Base-by-base conservation (phyloP, 805 yeast genomes). In the Saccharomycopsis sp. region DNA sequence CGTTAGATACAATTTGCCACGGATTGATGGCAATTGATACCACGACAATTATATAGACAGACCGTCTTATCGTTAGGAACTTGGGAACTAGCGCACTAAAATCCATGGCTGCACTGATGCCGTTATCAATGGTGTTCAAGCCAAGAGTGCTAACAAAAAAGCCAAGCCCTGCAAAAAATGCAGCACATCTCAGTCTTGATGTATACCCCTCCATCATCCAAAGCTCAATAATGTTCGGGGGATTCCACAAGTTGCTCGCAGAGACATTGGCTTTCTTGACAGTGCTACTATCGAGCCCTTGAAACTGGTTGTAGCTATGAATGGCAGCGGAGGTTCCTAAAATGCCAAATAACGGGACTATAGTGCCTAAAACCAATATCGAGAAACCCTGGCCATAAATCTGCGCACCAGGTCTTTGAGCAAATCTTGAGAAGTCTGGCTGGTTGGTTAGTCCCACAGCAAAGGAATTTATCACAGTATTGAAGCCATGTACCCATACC, bases 51-150 rank as follows among this genome's bases (percentile, higher is more conserved):
- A 29, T 7, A 29, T 29, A 29, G 12, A 29, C 37, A 29, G 37
- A 29, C 37, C 37, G 37, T 29, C 37, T 29, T 7, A 29, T 29
- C 9, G 37, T 29, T 7, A 29, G 37, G 12, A 7, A 29, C 37
- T 12, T 29, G 12, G 37, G 37, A 9, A 67, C 66, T 15, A 67
- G 59, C 0, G 72, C 82, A 24, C 80, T 75, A 62, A 80, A 63
- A 60, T 79, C 83, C 71, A 78, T 80, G 16, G 81, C 82, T 12
- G 79, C 81, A 51, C 79, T 71, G 48, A 75, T 68, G 47, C 78
- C 75, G 60, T 76, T 76, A 37, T 74, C 80, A 52, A 75, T 70
- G 1, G 69, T 64, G 60, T 74, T 74, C 51, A 72, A 65, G 8
- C 73, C 69, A 16, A 73, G 44, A 50, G 73, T 75, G n/a, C 74